Conservation (phyloP, 2,329 filamentous ascomycete species). For the Cladosporium sp. region DNA sequence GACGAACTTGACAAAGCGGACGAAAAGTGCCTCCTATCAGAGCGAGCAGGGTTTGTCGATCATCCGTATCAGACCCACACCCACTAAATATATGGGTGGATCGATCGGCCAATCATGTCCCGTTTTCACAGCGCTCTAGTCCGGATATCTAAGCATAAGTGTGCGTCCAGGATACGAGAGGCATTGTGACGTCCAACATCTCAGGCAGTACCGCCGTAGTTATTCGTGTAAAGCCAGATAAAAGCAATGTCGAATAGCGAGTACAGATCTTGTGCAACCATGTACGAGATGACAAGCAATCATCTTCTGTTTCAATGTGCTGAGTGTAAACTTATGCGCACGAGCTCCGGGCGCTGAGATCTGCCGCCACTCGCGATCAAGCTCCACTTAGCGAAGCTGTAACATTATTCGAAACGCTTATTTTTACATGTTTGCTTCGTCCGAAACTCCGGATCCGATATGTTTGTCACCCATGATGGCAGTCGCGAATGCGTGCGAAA, state of each 20-base stretch:
- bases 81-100: not conserved
- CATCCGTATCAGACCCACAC: not conserved
- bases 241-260: no score
- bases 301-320: no score
- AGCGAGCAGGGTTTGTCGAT: not conserved
- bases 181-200: not conserved
- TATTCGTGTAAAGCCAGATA: not conserved
- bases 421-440: constrained; percentile 2
- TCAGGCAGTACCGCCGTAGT: not conserved
- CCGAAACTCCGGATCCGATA: constrained; percentile 11
- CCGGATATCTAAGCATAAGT: not conserved
- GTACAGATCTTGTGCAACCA: no score
- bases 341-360: not conserved
- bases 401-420: constrained; percentile 8
- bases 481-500: not conserved
- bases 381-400: not conserved
- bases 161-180: not conserved
- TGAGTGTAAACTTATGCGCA: not conserved
- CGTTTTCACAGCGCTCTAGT: not conserved
- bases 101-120: not conserved
- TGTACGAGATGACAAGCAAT: no score
- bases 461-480: not conserved
- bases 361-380: not conserved
- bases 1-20: not conserved
- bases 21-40: not conserved